These are phyloP conservation scores for Hyphopichia pseudoburtonii DNA, from an alignment of 1,139 yeast genomes.

Conservation along the genomic window DNA sequence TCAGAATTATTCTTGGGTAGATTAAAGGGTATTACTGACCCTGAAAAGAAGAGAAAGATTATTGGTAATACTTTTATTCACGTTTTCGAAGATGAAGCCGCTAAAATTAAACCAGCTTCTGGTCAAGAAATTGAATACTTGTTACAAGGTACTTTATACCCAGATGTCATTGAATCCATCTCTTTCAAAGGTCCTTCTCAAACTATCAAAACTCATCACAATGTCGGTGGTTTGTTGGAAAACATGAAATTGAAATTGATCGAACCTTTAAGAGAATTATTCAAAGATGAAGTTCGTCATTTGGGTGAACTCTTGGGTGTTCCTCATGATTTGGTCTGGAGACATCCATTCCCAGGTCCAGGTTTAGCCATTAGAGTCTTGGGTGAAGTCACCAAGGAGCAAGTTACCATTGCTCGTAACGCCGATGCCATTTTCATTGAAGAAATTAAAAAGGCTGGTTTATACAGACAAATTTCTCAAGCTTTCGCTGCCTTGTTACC, in stretches of 20 bases:
- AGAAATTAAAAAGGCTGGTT: conserved; percentile 90
- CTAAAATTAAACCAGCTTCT: conserved; percentile 82
- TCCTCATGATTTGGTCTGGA: conserved; percentile 97
- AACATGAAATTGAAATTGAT: conserved; percentile 97
- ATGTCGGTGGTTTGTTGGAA: conserved; percentile 96
- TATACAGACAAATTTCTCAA: conserved; percentile 90
- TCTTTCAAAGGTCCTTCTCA: conserved; percentile 99
- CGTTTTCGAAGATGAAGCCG: conserved; percentile 95
- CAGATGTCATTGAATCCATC: conserved; percentile 97
- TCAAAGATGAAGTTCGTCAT: conserved; percentile 97
- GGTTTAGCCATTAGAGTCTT: conserved; percentile 98
- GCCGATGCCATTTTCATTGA: conserved; percentile 95
- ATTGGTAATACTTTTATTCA: conserved; percentile 98
- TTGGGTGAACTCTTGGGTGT: conserved; percentile 93
- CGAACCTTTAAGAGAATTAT: conserved; percentile 96
- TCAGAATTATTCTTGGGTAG: conserved; percentile 82
- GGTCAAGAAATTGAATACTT: conserved; percentile 90
- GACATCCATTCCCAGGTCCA: conserved; percentile 99
- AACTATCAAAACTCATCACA: conserved; percentile 98
- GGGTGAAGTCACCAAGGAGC: conserved; percentile 92
- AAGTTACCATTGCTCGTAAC: conserved; percentile 94
- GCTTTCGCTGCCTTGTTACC: conserved; percentile 97
- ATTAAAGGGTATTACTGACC: conserved; percentile 93
- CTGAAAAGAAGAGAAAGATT: conserved; percentile 98
- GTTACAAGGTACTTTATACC: conserved; percentile 96